phyloP scores from a whole-genome alignment of 257 asterid genomes.

The Striga asiatica region DNA sequence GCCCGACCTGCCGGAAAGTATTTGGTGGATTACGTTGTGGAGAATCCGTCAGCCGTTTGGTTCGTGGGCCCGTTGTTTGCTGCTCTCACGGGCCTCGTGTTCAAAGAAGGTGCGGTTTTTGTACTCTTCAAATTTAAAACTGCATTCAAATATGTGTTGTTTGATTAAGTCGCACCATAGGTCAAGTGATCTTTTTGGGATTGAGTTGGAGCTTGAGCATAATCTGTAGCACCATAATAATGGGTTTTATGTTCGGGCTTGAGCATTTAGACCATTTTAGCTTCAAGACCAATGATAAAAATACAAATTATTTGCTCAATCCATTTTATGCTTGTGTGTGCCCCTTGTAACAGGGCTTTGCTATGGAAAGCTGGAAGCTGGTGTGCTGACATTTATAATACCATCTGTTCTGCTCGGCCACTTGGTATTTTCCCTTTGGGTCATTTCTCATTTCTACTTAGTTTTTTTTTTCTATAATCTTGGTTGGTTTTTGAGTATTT shows the following conservation, averaged over 20 bases:
- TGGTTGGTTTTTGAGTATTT: too few species aligned
- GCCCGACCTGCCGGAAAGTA: conserved; percentile 61
- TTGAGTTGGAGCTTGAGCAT: too few species aligned
- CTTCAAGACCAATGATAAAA: too few species aligned
- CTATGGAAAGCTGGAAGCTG: conserved; percentile 91
- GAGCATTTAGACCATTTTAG: too few species aligned
- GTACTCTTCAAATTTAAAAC: too few species aligned
- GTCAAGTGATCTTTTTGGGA: too few species aligned
- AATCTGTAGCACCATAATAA: too few species aligned
- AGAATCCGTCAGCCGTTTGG: conserved; percentile 74
- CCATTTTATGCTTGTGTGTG: neutral
- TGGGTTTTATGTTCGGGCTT: too few species aligned
- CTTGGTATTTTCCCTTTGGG: conserved; percentile 37
- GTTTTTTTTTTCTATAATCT: neutral
- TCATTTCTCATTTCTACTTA: neutral
- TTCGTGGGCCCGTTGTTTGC: conserved; percentile 91
- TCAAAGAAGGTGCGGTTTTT: conserved; percentile 65
- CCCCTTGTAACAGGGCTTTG: conserved; percentile 48
- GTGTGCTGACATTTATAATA: conserved; percentile 61
- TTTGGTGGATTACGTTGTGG: conserved; percentile 63
- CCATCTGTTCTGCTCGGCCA: conserved; percentile 77
- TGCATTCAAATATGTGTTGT: neutral
- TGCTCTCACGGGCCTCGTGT: conserved; percentile 81
- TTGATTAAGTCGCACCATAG: too few species aligned
- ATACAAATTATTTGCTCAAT: too few species aligned